Percentiles rank a stretch among this genome's conserved stretches.
Evolutionary conservation across 2,329 filamentous ascomycete genomes (phyloP).

Genomic region (Phaeoacremonium minimum): DNA sequence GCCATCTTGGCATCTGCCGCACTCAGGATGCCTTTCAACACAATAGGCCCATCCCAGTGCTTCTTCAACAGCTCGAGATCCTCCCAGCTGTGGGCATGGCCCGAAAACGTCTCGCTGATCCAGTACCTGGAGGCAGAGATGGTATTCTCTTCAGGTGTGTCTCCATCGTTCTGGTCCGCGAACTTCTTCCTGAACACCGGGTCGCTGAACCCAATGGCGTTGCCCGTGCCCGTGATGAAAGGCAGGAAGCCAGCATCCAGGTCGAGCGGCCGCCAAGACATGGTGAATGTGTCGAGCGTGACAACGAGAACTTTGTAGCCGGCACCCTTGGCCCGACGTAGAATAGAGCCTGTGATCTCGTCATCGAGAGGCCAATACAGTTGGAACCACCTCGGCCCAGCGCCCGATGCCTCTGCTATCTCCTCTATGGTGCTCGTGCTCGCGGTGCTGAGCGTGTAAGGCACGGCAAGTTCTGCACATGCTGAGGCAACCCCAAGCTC

Average conservation of each 20-base stretch:
- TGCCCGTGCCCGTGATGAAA: slow-evolving; percentile 55
- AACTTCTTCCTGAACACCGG: slow-evolving; percentile 60
- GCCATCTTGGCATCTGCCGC: slow-evolving; percentile 44
- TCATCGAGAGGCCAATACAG: slow-evolving; percentile 70
- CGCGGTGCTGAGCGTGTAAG: slow-evolving; percentile 65
- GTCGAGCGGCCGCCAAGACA: slow-evolving; percentile 66
- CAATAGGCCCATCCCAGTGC: slow-evolving; percentile 61
- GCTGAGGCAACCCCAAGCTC: slow-evolving; percentile 62
- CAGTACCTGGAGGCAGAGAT: slow-evolving; percentile 47
- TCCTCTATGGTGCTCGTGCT: slow-evolving; percentile 61
- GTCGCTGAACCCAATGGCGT: slow-evolving; percentile 61
- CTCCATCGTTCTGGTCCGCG: slow-evolving; percentile 40
- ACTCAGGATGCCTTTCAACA: slow-evolving; percentile 55
- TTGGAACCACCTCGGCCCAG: slow-evolving; percentile 62
- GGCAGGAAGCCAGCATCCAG: slow-evolving; percentile 59
- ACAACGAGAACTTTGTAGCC: slow-evolving; percentile 66
- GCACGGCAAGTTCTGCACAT: slow-evolving; percentile 55
- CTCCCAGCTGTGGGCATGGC: slow-evolving; percentile 54
- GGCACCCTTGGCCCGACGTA: slow-evolving; percentile 54
- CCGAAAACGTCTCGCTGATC: slow-evolving; percentile 47
- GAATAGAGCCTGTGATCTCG: slow-evolving; percentile 59
- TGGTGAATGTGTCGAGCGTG: slow-evolving; percentile 66
- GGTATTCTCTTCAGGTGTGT: slow-evolving; percentile 41
- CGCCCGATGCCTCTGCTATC: slow-evolving; percentile 52
- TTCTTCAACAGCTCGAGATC: slow-evolving; percentile 53